These are phyloP conservation scores for Trifolium subterraneum DNA, from an alignment of 306 rosid genomes.

Conservation along the genomic window DNA sequence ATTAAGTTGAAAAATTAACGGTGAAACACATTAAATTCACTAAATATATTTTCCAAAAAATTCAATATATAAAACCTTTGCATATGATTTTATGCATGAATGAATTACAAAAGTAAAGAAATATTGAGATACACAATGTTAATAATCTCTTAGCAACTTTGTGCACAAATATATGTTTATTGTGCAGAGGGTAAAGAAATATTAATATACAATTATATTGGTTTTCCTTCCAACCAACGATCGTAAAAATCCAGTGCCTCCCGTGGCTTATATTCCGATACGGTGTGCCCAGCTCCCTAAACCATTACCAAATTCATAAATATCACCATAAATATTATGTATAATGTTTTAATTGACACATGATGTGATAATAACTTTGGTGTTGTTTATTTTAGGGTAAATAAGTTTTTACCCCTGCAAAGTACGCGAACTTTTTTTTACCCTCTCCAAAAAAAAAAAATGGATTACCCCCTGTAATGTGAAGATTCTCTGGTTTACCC, in stretches of 20 bases:
- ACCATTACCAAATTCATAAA: too few species aligned
- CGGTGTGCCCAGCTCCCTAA: slow-evolving; percentile 82
- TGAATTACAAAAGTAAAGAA: too few species aligned
- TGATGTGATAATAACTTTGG: background rate
- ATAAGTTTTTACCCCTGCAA: too few species aligned
- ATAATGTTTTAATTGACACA: too few species aligned
- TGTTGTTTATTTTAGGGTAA: slow-evolving; percentile 8
- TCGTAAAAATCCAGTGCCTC: slow-evolving; percentile 73
- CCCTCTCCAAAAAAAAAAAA: too few species aligned
- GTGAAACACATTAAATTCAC: background rate
- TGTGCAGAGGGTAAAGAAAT: background rate
- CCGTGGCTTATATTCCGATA: slow-evolving; percentile 73
- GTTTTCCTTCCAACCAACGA: slow-evolving; percentile 61
- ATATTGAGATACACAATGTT: too few species aligned
- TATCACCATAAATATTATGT: too few species aligned
- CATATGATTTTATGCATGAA: slow-evolving; percentile 7
- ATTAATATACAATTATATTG: slow-evolving; percentile 24
- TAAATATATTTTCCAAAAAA: background rate
- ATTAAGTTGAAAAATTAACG: too few species aligned
- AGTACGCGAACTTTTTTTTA: too few species aligned
- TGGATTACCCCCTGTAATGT: too few species aligned
- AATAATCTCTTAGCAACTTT: background rate
- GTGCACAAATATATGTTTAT: background rate
- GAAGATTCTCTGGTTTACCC: too few species aligned
- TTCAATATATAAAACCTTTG: slow-evolving; percentile 1